Evolutionary conservation across 2,329 filamentous ascomycete species (phyloP).

Genomic region (Fusarium sp.): DNA sequence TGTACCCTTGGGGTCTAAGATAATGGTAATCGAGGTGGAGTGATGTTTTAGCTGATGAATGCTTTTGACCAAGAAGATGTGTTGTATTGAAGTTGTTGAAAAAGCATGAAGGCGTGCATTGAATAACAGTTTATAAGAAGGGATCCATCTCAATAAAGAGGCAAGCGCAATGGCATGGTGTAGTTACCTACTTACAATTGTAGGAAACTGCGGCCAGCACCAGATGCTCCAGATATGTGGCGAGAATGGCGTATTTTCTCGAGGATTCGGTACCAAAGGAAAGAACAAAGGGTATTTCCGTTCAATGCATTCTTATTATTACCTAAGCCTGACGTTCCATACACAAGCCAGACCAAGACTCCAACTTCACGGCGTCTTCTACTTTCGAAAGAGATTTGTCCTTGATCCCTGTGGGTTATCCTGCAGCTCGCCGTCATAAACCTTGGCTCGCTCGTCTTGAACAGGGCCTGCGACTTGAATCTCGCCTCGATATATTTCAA

Average conservation of each 20-base stretch:
- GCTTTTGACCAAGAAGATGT: not conserved
- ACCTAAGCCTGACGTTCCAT: not conserved
- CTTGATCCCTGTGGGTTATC: conserved; percentile 52
- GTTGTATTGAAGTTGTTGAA: not conserved
- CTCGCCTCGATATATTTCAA: conserved; percentile 38
- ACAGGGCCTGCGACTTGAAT: conserved; percentile 56
- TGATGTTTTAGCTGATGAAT: not conserved
- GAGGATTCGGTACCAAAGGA: conserved; percentile 8
- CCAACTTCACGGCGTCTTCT: not conserved
- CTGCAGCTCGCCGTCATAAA: conserved; percentile 59
- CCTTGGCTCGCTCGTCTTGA: conserved; percentile 54
- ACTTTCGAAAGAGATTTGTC: conserved; percentile 54
- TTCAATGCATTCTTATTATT: not conserved
- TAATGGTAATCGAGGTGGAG: not conserved
- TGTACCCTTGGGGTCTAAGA: not conserved
- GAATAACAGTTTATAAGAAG: not conserved
- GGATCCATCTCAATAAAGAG: not conserved
- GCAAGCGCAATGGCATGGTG: not conserved
- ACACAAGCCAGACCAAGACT: not conserved
- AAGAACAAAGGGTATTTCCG: conserved; percentile 29
- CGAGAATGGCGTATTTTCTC: conserved; percentile 5
- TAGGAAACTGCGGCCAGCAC: conserved; percentile 9
- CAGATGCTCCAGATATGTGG: conserved; percentile 1
- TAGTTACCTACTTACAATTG: not conserved
- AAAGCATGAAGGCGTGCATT: not conserved